Evolutionary conservation across 352 stramenopile genomes (phyloP).

Genomic region (Pythium angustatum): DNA sequence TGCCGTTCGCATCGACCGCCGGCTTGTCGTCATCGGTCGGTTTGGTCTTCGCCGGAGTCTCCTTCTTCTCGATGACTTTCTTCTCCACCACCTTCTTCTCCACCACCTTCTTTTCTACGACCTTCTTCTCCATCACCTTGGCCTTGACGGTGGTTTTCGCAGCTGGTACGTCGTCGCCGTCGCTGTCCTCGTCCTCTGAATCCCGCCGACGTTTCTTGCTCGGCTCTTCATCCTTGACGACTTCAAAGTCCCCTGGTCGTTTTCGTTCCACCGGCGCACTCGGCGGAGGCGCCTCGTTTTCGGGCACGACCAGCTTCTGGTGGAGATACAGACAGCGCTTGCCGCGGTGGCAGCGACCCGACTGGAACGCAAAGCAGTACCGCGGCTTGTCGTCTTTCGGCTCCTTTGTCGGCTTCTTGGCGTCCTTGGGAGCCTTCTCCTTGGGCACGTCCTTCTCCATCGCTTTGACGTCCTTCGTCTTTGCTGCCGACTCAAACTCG

Average conservation of each 20-base stretch:
- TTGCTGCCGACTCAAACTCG: neutral
- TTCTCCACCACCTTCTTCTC: conserved; percentile 19
- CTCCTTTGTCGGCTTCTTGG: conserved; percentile 16
- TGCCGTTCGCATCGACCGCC: neutral
- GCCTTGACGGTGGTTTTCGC: conserved; percentile 6
- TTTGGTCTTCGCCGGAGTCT: conserved; percentile 31
- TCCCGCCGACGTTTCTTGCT: conserved; percentile 21
- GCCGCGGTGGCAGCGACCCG: conserved; percentile 72
- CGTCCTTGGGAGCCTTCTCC: conserved; percentile 3
- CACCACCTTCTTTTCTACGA: neutral
- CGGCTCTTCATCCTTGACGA: conserved; percentile 17
- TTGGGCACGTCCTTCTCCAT: conserved; percentile 1
- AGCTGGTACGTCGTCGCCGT: neutral
- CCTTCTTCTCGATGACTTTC: conserved; percentile 5
- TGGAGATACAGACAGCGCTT: conserved; percentile 70
- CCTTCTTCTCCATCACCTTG: conserved; percentile 13
- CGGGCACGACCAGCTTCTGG: conserved; percentile 43
- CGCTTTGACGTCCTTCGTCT: conserved; percentile 12
- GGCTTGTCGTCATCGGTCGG: conserved; percentile 15
- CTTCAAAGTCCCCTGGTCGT: conserved; percentile 23
- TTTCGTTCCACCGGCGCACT: conserved; percentile 18
- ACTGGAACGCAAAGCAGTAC: conserved; percentile 76
- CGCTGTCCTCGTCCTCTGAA: conserved; percentile 15
- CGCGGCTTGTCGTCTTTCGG: conserved; percentile 40
- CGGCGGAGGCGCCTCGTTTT: conserved; percentile 1